Conservation (phyloP, 179 eudicot genomes). For the Spinacia oleracea region DNA sequence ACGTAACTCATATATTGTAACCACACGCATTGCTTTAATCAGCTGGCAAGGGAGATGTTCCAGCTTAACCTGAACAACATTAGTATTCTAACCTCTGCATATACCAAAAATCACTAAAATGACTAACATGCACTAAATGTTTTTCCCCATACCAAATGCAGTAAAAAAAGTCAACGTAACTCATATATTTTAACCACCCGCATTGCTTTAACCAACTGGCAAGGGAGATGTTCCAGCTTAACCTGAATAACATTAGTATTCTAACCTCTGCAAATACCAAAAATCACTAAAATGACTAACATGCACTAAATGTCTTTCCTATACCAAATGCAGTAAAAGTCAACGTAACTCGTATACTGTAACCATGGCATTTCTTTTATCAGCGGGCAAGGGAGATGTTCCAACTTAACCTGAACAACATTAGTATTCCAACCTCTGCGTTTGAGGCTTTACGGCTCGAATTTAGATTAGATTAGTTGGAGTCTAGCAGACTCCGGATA, state of each 20-base stretch:
- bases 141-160: neutral
- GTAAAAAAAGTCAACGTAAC: neutral
- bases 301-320: neutral
- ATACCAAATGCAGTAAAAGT: neutral
- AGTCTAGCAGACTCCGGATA: neutral
- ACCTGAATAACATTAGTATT: neutral
- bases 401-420: too few relatives aligned
- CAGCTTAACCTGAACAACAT: too few relatives aligned
- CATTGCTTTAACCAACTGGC: neutral
- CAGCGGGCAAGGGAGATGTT: too few relatives aligned
- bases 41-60: too few relatives aligned
- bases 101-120: neutral
- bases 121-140: neutral
- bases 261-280: neutral
- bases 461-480: neutral
- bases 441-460: too few relatives aligned
- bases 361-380: neutral
- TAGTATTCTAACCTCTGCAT: too few relatives aligned
- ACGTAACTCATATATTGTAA: neutral
- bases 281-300: neutral
- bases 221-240: too few relatives aligned
- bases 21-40: neutral
- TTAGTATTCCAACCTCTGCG: too few relatives aligned
- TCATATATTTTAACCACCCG: too few relatives aligned
- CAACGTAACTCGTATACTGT: neutral